These are phyloP conservation scores for Solanum rostratum DNA, from an alignment of 257 asterid genomes.

Conservation along the genomic window DNA sequence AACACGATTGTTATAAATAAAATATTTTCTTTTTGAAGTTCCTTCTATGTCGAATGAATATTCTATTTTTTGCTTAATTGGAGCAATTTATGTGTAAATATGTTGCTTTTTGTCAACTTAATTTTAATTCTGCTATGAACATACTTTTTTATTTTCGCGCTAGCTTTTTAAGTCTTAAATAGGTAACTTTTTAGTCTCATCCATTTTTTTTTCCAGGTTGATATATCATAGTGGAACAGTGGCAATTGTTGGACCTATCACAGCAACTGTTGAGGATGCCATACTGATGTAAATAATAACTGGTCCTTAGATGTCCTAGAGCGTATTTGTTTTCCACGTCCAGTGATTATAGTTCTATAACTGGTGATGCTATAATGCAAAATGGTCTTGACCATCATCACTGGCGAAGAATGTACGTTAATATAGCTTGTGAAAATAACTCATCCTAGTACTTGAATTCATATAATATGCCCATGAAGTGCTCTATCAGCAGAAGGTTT, in stretches of 20 bases:
- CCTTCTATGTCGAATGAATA: background rate
- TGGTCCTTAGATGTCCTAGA: conserved; percentile 1
- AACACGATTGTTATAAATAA: background rate
- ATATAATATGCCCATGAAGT: background rate
- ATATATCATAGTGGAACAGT: conserved; percentile 78
- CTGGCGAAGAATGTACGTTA: background rate
- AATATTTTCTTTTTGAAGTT: background rate
- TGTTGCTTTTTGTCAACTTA: background rate
- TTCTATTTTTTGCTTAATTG: background rate
- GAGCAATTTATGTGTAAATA: background rate
- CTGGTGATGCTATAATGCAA: background rate
- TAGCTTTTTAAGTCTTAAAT: background rate
- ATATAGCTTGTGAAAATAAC: background rate
- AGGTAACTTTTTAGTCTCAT: background rate
- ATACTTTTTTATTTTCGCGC: background rate
- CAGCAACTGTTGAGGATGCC: conserved; percentile 86
- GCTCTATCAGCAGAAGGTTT: background rate
- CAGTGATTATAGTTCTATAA: background rate
- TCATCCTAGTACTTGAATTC: background rate
- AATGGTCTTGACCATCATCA: background rate
- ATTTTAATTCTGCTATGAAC: background rate
- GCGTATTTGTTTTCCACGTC: background rate
- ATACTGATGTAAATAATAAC: conserved; percentile 65
- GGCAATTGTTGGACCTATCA: conserved; percentile 80
- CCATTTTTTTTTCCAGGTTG: conserved; percentile 35